Evolutionary conservation across 2,329 filamentous ascomycete species (phyloP), one percentile per base, ranked within the genome.

Genomic region (Didymella arachidicola): DNA sequence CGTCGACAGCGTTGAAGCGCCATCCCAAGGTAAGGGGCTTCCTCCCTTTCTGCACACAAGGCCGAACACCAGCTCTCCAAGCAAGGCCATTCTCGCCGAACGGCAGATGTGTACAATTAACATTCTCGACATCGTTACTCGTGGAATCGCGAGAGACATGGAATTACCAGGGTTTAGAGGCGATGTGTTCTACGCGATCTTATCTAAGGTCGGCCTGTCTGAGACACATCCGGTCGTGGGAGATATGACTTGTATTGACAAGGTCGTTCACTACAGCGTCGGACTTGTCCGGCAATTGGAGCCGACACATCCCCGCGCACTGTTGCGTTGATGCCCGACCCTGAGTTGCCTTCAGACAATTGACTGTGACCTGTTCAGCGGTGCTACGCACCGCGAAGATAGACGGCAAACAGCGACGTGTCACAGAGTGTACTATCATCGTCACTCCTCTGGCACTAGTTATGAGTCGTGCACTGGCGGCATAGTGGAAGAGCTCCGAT

Each of bases 1-100:
- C 85, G 63, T 86, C 87, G 59, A 89, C 86, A 61, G 92, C 92
- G 14, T 81, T 97, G 49, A 96, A 96, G 82, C 94, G 87, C 36
- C 89, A 89, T 72, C 93, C 93, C 4, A 94, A 93, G 86, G 92
- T 92, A 76, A 75, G 84, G 25, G 27, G 7, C 11, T n/a, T 14
- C 27, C 14, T 27, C 25, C n/a, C 22, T 11, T 41, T 25, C 11
- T 41, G 19, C 38, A 25, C 11, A 11, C 38, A 41, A 8, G 12
- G 38, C 38, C 18, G 11, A 16, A 41, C 11, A 14, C 11, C 38
- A 12, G 38, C 38, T 25, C 19, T 39, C 19, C 11, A 41, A 41
- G 11, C 41, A 43, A 43, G 18, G 25, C 32, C 18, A 39, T 29
- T 10, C 12, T 25, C 11, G 39, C 22, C 36, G 30, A 39, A 29